Percentiles rank a stretch among this genome's conserved stretches.
Evolutionary conservation across 1,284 basidiomycete genomes (phyloP).

Genomic region (Malassezia vespertilionis): DNA sequence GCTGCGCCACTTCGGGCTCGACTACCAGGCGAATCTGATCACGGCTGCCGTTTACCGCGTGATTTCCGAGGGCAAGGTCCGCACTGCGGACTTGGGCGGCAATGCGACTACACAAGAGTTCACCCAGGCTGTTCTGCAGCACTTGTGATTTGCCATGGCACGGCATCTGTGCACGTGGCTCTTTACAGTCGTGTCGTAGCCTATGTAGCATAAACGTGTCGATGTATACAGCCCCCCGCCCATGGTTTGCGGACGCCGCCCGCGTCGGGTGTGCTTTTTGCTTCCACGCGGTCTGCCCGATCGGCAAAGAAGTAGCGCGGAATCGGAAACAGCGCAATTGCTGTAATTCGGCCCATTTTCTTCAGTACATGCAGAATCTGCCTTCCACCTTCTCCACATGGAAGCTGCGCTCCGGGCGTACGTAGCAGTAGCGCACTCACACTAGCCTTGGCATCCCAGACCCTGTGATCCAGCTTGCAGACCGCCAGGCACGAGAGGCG

Average conservation of each 20-base stretch:
- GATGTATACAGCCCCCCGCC: too few species aligned
- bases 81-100: slow-evolving; percentile 91
- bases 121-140: slow-evolving; percentile 42
- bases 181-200: too few species aligned
- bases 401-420: neutral
- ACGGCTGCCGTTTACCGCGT: slow-evolving; percentile 86
- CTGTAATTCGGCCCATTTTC: neutral
- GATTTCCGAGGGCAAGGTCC: slow-evolving; percentile 75
- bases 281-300: too few species aligned
- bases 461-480: neutral
- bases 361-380: neutral
- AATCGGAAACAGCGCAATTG: neutral
- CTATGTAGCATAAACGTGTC: too few species aligned
- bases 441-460: neutral
- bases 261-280: too few species aligned
- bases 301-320: neutral
- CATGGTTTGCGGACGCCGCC: too few species aligned
- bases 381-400: neutral
- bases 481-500: neutral
- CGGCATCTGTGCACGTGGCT: too few species aligned
- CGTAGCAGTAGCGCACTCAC: neutral
- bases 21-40: slow-evolving; percentile 87
- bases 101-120: slow-evolving; percentile 44
- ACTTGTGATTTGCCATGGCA: slow-evolving; percentile 24
- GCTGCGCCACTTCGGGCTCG: slow-evolving; percentile 93